Base-by-base conservation (phyloP, 2,329 filamentous ascomycete species). In the Bisporella sp. region DNA sequence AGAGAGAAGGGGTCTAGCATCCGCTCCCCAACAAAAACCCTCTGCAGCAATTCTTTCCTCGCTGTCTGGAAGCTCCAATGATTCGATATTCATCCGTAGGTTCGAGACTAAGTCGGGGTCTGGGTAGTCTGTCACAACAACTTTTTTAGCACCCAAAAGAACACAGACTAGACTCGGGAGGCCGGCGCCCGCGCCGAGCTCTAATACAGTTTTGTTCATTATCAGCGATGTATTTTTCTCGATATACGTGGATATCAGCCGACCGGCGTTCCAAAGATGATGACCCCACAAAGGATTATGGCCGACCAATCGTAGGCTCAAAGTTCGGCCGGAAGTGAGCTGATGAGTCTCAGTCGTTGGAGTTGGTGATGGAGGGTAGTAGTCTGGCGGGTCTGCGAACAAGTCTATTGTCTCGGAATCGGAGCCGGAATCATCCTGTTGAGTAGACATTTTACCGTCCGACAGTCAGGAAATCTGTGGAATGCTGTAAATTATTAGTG, bases 231-330 rank as follows among this genome's bases (percentile, higher is more conserved):
- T 76, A 56, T 82, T 74, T 41, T 78, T 71, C 69, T 96, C 89
- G 51, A 96, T 81, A 69, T 90, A 90, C 58, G 82, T 75, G 12
- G 90, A 81, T 45, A 92, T 78, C 39, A 88, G 81, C 55, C 87
- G 85, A 53, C 85, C 85, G 54, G 89, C 91, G 68, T 96, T 95
- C 92, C 92, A 97, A 31, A 96, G 78, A 57, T 87, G 78, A 68
- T 96, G 89, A 12, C 89, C 91, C 80, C 95, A 95, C 11, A 95
- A 79, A 29, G 90, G 88, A 72, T 87, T 92, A 68, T 88, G 84
- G 53, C 91, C 91, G 42, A 96, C 88, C 9, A 96, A 80, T 61
- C 87, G 81, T 56, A 96, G 78, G n/a, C 55, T 56, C n/a, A 66
- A 49, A 5, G 54, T 57, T 2, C 54, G 67, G 53, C 87, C 87